phyloP scores from a whole-genome alignment of 2,329 filamentous ascomycete genomes.

The Colletotrichum magnum region DNA sequence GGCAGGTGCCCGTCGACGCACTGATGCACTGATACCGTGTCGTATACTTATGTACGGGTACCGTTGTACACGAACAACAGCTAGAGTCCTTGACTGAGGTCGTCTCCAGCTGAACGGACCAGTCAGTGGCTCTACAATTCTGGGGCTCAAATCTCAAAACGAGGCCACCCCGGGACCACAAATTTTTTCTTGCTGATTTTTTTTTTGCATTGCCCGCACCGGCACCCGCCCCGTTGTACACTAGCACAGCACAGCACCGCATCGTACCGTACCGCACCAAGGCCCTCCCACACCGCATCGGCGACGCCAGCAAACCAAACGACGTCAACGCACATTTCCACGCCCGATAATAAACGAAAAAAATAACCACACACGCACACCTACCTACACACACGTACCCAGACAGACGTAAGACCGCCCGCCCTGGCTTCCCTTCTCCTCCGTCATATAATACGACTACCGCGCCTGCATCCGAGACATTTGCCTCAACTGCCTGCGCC shows the following conservation, averaged over 20 bases:
- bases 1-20: no score
- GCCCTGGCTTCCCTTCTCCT: conserved; percentile 29
- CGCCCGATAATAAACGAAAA: conserved; percentile 1
- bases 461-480: conserved; percentile 17
- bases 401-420: conserved; percentile 17
- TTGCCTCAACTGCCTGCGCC: conserved; percentile 17
- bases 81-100: neutral
- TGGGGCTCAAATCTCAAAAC: conserved; percentile 34
- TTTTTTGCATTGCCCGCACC: conserved; percentile 5
- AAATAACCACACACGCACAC: neutral
- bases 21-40: no score
- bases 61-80: no score
- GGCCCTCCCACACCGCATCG: conserved; percentile 9
- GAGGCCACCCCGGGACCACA: conserved; percentile 40
- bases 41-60: no score
- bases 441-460: conserved; percentile 32
- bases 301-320: conserved; percentile 6
- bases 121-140: conserved; percentile 23
- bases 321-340: conserved; percentile 29
- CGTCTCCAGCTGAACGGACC: conserved; percentile 13
- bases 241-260: neutral
- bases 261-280: conserved; percentile 3
- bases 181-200: conserved; percentile 31
- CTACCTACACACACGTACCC: neutral
- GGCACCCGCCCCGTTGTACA: neutral